These are phyloP conservation scores for Hyaloperonospora arabidopsidis DNA, from an alignment of 352 stramenopile species.

Conservation along the genomic window DNA sequence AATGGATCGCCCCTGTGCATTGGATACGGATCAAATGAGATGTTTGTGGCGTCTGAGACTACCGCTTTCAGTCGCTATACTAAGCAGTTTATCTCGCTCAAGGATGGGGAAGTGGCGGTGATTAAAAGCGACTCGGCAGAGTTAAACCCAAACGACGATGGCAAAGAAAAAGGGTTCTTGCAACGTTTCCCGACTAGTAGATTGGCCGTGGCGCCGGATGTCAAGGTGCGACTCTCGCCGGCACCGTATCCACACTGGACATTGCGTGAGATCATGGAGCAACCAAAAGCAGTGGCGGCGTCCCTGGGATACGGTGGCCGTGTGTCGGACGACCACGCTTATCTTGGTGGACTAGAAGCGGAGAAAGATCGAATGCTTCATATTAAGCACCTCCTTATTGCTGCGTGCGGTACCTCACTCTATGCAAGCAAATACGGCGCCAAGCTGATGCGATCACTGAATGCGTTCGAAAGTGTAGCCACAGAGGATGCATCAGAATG, in stretches of 20 bases:
- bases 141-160: constrained; percentile 82
- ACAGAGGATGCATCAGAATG: constrained; percentile 90
- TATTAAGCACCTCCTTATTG: constrained; percentile 93
- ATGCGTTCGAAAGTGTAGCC: constrained; percentile 89
- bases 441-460: constrained; percentile 95
- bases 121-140: constrained; percentile 89
- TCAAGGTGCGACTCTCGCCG: constrained; percentile 91
- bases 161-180: constrained; percentile 70
- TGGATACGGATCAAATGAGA: constrained; percentile 88
- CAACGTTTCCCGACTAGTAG: constrained; percentile 83
- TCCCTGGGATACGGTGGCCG: constrained; percentile 91
- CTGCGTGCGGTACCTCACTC: constrained; percentile 92
- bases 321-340: constrained; percentile 89
- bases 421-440: constrained; percentile 93
- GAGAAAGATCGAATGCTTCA: constrained; percentile 86
- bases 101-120: constrained; percentile 93
- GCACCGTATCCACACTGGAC: constrained; percentile 95
- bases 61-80: constrained; percentile 92
- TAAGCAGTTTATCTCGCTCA: constrained; percentile 97
- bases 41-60: constrained; percentile 95
- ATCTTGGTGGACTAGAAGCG: constrained; percentile 89
- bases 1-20: constrained; percentile 93
- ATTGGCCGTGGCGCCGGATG: constrained; percentile 87
- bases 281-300: constrained; percentile 93
- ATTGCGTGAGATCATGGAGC: constrained; percentile 92